Conservation (phyloP, 345 rosid species). For the Clausena lansium region DNA sequence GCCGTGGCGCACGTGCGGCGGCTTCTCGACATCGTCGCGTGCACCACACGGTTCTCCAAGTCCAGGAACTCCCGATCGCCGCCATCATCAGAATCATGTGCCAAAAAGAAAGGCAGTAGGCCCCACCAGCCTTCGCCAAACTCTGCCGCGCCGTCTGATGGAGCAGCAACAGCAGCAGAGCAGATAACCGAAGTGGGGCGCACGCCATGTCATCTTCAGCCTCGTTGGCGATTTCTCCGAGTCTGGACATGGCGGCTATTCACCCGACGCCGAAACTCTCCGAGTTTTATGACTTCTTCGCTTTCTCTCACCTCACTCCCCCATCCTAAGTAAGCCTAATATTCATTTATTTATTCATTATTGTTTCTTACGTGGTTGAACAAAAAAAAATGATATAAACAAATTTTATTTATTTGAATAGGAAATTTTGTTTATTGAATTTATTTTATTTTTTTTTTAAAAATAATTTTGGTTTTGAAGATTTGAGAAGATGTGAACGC, state of each 20-base stretch:
- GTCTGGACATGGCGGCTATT: slow-evolving; percentile 61
- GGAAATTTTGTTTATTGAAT: not conserved
- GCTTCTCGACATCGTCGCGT: slow-evolving; percentile 60
- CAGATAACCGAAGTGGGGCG: slow-evolving; percentile 1
- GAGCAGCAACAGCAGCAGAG: too few species aligned
- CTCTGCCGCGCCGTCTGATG: slow-evolving; percentile 19
- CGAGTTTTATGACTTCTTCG: slow-evolving; percentile 68
- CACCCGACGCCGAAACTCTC: slow-evolving; percentile 67
- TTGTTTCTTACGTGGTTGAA: not conserved
- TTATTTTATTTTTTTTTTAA: not conserved
- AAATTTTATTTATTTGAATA: not conserved
- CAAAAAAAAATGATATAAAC: not conserved
- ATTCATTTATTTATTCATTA: not conserved
- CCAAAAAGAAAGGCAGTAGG: slow-evolving; percentile 25
- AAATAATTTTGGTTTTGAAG: slow-evolving; percentile 25
- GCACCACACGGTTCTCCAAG: slow-evolving; percentile 54
- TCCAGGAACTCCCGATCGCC: slow-evolving; percentile 26
- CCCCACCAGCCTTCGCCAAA: slow-evolving; percentile 5
- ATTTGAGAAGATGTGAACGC: slow-evolving; percentile 38
- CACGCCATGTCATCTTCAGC: slow-evolving; percentile 9
- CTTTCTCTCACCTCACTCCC: slow-evolving; percentile 58
- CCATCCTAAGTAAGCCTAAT: slow-evolving; percentile 44
- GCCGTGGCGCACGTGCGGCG: slow-evolving; percentile 62
- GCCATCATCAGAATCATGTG: slow-evolving; percentile 35
- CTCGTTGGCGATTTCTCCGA: slow-evolving; percentile 34